A percentile compares a stretch with the other conserved stretches of the same genome.
These are phyloP conservation scores for Camelina hispida DNA, from an alignment of 345 rosid species.

Conservation along the genomic window DNA sequence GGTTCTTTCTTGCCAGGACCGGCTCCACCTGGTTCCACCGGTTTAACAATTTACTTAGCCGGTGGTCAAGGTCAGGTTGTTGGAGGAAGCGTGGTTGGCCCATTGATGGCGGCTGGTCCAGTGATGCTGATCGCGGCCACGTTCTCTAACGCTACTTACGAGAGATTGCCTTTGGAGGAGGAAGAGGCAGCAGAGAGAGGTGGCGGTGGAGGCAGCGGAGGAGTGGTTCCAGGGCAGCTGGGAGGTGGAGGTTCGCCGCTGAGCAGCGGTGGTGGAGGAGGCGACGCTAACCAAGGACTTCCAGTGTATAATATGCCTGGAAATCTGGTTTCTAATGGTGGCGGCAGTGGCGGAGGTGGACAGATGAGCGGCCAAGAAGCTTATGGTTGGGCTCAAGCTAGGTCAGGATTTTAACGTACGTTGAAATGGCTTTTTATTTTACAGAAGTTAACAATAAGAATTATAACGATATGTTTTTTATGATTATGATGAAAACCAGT, in stretches of 20 bases:
- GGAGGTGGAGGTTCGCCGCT: slow-evolving; percentile 44
- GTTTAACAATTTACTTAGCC: slow-evolving; percentile 56
- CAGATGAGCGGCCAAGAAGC: slow-evolving; percentile 57
- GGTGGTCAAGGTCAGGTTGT: slow-evolving; percentile 62
- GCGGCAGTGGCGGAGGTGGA: slow-evolving; percentile 49
- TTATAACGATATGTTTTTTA: slow-evolving; percentile 30
- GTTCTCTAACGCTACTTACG: slow-evolving; percentile 56
- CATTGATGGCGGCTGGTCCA: slow-evolving; percentile 53
- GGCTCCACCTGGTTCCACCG: slow-evolving; percentile 58
- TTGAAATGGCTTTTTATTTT: slow-evolving; percentile 18
- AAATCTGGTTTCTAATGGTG: slow-evolving; percentile 64
- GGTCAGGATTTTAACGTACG: slow-evolving; percentile 50
- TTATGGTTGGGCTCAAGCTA: slow-evolving; percentile 61
- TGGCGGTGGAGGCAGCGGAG: slow-evolving; percentile 53
- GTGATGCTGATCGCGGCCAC: slow-evolving; percentile 60
- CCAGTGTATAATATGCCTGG: slow-evolving; percentile 65
- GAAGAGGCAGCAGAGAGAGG: slow-evolving; percentile 46
- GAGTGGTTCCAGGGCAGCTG: slow-evolving; percentile 44
- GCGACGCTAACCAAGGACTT: slow-evolving; percentile 55
- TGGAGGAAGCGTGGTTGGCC: slow-evolving; percentile 57
- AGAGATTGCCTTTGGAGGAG: slow-evolving; percentile 56
- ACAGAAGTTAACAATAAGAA: slow-evolving; percentile 35
- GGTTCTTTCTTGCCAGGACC: slow-evolving; percentile 58
- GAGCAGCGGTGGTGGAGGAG: slow-evolving; percentile 52
- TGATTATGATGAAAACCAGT: slow-evolving; percentile 37